Conservation (phyloP, 2,329 filamentous ascomycete genomes). For the Aspergillus intermedius region DNA sequence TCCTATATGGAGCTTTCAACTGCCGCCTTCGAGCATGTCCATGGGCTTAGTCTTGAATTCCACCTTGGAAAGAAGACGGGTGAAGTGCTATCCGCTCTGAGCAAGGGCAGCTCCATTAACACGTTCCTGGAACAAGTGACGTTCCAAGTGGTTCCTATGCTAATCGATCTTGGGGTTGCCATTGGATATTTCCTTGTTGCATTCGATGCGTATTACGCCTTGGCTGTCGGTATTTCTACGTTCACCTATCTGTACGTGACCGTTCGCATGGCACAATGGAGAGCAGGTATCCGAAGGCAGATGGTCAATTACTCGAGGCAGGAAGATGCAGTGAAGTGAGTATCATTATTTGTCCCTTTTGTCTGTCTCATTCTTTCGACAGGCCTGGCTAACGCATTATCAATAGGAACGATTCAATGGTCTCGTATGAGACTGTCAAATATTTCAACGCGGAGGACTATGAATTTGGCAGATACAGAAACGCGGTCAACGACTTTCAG, state of each 20-base stretch:
- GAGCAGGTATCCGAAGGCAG: conserved; percentile 80
- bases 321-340: conserved; percentile 86
- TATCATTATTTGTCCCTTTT: conserved; percentile 7
- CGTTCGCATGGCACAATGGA: conserved; percentile 88
- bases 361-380: not conserved
- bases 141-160: conserved; percentile 91
- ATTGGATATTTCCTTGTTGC: conserved; percentile 70
- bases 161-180: conserved; percentile 80
- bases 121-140: conserved; percentile 94
- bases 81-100: conserved; percentile 88
- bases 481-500: conserved; percentile 66
- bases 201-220: conserved; percentile 84
- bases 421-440: conserved; percentile 94
- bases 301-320: conserved; percentile 95
- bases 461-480: conserved; percentile 67
- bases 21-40: conserved; percentile 94
- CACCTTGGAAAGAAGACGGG: conserved; percentile 95
- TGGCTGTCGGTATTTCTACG: conserved; percentile 82
- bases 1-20: conserved; percentile 92
- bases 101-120: conserved; percentile 94
- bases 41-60: conserved; percentile 90
- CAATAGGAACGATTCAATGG: conserved; percentile 80
- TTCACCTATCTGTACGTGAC: conserved; percentile 97
- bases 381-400: not conserved
- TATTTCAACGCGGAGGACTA: conserved; percentile 82